Evolutionary conservation across 768 basidiomycete genomes (phyloP), one percentile per base, ranked within the genome.

Genomic region (Glaciozyma antarctica): DNA sequence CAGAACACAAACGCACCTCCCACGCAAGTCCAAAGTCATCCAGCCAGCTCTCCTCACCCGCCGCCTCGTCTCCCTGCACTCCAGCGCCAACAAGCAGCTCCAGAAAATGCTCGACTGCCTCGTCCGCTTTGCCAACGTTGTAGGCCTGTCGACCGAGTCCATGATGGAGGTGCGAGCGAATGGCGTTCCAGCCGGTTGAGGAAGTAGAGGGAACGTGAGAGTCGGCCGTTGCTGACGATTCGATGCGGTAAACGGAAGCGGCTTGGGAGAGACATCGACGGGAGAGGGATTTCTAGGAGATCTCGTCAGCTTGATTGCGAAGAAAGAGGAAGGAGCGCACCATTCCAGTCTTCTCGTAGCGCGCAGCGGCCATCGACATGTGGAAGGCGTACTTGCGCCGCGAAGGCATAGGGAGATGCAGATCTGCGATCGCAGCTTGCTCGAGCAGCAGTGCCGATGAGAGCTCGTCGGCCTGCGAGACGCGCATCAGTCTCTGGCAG

Each of bases 21-120:
- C 92, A 87, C 8, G 95, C 90, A 19, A 91, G 83, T 28, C 83
- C 82, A 73, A 98, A 89, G 77, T 99, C 94, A 64, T 94, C 89
- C 44, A 97, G 74, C 9, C 67, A 71, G 21, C 61, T 64, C 38
- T 28, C 47, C 17, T 24, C 41, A 1, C 45, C 41, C 9, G 45
- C 21, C 21, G 24, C 41, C 24, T 57, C 58, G 10, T 19, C 48
- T 32, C 53, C 60, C 13, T 60, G 56, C 3, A 5, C 60, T 2
- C 19, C 70, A 4, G 65, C 61, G 41, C 64, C 69, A 5, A 80
- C 80, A 26, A 98, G 79, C 21, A 94, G 78, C 1, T 82, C 81
- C 24, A 94, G 75, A 75, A 97, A 97, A 64, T 87, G 81, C 51
- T 80, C 78, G 32, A 93, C 85, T 12, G 94, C 91, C 10, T 81